Base-by-base conservation (phyloP, 2,329 filamentous ascomycete genomes). In the Raffaelea deltoideospora region DNA sequence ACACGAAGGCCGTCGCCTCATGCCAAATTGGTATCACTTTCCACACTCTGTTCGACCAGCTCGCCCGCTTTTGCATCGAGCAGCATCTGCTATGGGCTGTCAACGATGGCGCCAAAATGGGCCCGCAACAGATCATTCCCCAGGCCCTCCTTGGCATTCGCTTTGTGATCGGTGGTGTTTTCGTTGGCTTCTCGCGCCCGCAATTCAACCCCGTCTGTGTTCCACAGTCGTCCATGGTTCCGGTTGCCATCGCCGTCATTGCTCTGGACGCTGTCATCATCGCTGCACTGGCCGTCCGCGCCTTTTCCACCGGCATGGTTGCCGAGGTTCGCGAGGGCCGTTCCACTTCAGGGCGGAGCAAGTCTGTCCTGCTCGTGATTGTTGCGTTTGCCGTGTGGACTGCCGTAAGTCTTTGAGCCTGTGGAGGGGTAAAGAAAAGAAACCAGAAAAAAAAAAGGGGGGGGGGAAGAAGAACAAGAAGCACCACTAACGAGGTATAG, bases 21-120 rank as follows among this genome's bases (percentile, higher is more conserved):
- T 76, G 72, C 48, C 68, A 72, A 48, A 50, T 67, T 37, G 58
- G 62, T 38, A 56, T 72, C 31, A 56, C 63, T 24, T 65, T 75
- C 45, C 61, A 65, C 33, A 60, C 67, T 9, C 45, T 63, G 19
- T 72, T 75, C 50, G 72, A 76, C 44, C 71, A 76, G 48, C 48
- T 74, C 19, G 65, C 64, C 15, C 61, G 72, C 34, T 53, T 67
- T 34, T 58, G 64, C 26, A 50, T 72, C 38, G 62, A 72, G 45
- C 69, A 74, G 48, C 68, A 64, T 39, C 48, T 74, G 5, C 44
- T 70, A 31, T 73, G 68, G 66, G 58, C 57, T 5, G 55, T 67
- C 40, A 63, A 59, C 45, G n/a, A 53, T 49, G 44, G 53, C 15
- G 34, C 45, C 33, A 49, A 47, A 35, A 9, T 55, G 23, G 54